Percentiles rank a stretch among this genome's conserved stretches.
These are phyloP conservation scores for Aristolochia fimbriata DNA, from an alignment of 164 flowering plant species.

Conservation along the genomic window DNA sequence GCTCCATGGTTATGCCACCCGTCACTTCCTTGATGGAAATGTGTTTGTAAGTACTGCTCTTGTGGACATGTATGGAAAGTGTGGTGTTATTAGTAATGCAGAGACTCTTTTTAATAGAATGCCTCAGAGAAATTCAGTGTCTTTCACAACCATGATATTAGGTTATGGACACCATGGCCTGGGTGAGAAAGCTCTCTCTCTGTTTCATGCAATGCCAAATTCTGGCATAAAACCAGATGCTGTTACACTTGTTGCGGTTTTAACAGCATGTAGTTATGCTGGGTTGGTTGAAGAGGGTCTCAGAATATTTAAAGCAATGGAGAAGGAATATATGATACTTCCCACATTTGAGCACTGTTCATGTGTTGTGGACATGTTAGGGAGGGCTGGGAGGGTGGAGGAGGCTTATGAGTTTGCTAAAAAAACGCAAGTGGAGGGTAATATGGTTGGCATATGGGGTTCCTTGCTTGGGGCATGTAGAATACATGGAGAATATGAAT, in stretches of 20 bases:
- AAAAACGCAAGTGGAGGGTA: conserved; percentile 42
- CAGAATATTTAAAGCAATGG: conserved; percentile 57
- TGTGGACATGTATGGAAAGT: conserved; percentile 82
- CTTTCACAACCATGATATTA: conserved; percentile 77
- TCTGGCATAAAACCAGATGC: conserved; percentile 57
- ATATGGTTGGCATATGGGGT: conserved; percentile 66
- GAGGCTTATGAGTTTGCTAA: conserved; percentile 70
- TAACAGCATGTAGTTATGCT: conserved; percentile 76
- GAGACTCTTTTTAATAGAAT: conserved; percentile 36
- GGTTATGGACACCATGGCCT: conserved; percentile 86
- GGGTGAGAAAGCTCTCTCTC: conserved; percentile 54
- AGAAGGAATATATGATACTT: conserved; percentile 28
- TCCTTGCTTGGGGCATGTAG: conserved; percentile 77
- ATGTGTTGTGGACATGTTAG: conserved; percentile 84
- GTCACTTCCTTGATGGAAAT: conserved; percentile 44
- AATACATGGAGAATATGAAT: conserved; percentile 48
- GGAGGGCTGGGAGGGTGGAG: conserved; percentile 66
- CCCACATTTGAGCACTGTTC: conserved; percentile 68
- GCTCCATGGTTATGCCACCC: conserved; percentile 65
- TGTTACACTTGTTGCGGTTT: conserved; percentile 62
- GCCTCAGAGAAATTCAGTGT: conserved; percentile 52
- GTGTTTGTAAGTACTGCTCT: conserved; percentile 73
- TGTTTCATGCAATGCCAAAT: conserved; percentile 45
- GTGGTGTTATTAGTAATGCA: conserved; percentile 49
- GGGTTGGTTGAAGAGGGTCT: conserved; percentile 82